Conservation (phyloP, 495 filamentous ascomycete species). For the Xylaria curta region DNA sequence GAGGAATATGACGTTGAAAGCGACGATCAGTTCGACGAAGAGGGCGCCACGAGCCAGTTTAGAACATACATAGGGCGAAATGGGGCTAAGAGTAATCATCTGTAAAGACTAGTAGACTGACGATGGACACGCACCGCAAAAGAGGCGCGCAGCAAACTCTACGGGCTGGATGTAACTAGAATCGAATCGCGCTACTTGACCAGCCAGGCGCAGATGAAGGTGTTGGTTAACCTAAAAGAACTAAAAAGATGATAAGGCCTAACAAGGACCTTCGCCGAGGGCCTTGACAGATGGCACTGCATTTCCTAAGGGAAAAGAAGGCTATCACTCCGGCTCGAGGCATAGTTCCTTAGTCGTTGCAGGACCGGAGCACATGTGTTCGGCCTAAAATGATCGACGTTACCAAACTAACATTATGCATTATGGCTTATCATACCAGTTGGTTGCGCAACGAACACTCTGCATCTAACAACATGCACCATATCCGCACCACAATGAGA, state of each 20-base stretch:
- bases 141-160: background rate
- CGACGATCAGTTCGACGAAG: slow-evolving; percentile 35
- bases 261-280: background rate
- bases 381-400: background rate
- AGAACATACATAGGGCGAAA: slow-evolving; percentile 36
- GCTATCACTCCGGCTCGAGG: background rate
- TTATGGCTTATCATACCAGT: background rate
- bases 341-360: background rate
- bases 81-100: slow-evolving; percentile 30
- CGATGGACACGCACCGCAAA: background rate
- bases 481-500: background rate
- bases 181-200: slow-evolving; percentile 4
- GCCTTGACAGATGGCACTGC: background rate
- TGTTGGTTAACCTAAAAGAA: background rate
- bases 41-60: slow-evolving; percentile 25
- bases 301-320: background rate
- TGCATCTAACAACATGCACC: slow-evolving; percentile 23
- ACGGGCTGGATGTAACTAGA: background rate
- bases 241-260: background rate
- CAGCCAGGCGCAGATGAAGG: background rate
- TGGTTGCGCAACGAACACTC: background rate
- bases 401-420: background rate
- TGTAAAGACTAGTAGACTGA: slow-evolving; percentile 13
- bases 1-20: slow-evolving; percentile 49
- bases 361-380: background rate